Base-by-base conservation (phyloP, 148 eudicot species). In the Polygonum aviculare region DNA sequence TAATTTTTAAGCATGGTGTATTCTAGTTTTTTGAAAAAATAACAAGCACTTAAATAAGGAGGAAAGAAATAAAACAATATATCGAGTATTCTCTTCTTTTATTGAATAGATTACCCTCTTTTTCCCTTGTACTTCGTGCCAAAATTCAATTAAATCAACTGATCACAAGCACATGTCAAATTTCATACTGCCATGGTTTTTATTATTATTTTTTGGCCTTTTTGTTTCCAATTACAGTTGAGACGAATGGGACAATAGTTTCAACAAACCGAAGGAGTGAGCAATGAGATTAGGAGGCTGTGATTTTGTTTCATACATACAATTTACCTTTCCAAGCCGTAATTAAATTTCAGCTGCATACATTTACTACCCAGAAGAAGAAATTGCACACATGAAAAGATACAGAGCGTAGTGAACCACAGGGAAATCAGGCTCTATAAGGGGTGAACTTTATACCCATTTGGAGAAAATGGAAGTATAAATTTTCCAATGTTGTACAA, bases 401-500 rank as follows among this genome's bases (percentile, higher is more conserved):
- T 63, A 62, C 39, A 62, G 39, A 33, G 12, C 39, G 69, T 26
- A 9, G 69, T 63, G 39, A 33, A 63, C 33, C 14, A 22, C 26
- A 57, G 16, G 39, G 39, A 31, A 31, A 31, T 31, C 18, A 9
- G 63, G 69, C n/a, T 51, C 55, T 51, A 15, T 15, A 51, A 51
- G 55, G 55, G 16, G 55, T 18, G 55, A 16, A n/a, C n/a, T 18
- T 55, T 19, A 55, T 55, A 55, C 22, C 62, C 62, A n/a, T 18
- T 55, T 7, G 62, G 22, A 26, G 62, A 49, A 65, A 65, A 65
- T 33, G 70, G 3, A 60, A 60, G 38, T 65, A 65, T 52, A 3
- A 65, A 67, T 26, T 31, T 31, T 67, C 38, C 5, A 67, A 15
- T 67, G 45, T 67, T 67, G 44, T 67, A 67, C 72, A 67, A 67